These are phyloP conservation scores for Picochlorum sp. DNA, from an alignment of 139 green algal species.

Conservation along the genomic window DNA sequence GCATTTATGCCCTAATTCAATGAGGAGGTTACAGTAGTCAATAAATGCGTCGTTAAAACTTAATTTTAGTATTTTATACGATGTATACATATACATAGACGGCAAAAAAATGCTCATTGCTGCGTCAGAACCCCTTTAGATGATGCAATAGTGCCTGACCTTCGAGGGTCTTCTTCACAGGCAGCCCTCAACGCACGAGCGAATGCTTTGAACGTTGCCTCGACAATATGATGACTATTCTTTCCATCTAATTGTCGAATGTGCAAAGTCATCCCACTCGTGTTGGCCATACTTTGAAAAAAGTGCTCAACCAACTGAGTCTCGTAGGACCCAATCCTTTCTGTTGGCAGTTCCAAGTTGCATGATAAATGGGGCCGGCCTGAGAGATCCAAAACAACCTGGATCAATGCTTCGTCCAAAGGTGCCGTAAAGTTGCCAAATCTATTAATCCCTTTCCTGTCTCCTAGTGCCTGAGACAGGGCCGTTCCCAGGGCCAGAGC, in stretches of 20 bases:
- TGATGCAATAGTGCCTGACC: conserved; percentile 64
- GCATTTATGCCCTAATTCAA: too few species aligned
- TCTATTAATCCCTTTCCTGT: conserved; percentile 87
- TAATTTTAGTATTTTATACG: not conserved
- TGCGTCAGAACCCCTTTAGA: conserved; percentile 90
- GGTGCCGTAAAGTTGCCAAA: conserved; percentile 92
- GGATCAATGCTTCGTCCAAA: conserved; percentile 88
- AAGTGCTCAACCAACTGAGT: conserved; percentile 96
- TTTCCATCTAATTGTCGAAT: conserved; percentile 77
- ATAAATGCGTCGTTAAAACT: not conserved
- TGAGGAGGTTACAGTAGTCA: not conserved
- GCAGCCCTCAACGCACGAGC: conserved; percentile 82
- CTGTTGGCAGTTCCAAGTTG: conserved; percentile 70
- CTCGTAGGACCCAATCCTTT: conserved; percentile 86
- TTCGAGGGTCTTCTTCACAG: conserved; percentile 73
- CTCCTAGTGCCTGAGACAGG: conserved; percentile 71
- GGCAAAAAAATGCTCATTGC: conserved; percentile 32
- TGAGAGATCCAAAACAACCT: conserved; percentile 86
- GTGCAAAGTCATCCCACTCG: conserved; percentile 83
- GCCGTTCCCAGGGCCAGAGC: conserved; percentile 59
- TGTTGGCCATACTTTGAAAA: conserved; percentile 90
- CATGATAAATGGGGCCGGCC: conserved; percentile 71
- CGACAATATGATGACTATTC: conserved; percentile 98
- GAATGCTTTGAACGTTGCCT: conserved; percentile 99
- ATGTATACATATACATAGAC: not conserved